Percentiles rank a stretch among this genome's conserved stretches.
Conservation (phyloP, 73 alveolate genomes). For the Blepharisma stoltei region DNA sequence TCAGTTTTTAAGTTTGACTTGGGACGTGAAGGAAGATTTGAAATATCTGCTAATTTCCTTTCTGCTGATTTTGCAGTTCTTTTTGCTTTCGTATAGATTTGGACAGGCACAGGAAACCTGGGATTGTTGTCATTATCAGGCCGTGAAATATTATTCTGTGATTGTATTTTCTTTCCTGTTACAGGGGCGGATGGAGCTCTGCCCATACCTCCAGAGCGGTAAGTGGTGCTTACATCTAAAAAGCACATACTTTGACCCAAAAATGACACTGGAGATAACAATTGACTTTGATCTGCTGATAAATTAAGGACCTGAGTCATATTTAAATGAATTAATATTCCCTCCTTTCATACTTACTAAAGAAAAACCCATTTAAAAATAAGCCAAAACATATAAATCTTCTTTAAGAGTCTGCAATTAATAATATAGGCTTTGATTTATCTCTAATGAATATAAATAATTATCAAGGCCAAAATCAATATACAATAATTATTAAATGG, state of each 20-base stretch:
- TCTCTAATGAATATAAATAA: too few species aligned
- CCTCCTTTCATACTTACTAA: too few species aligned
- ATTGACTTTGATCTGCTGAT: too few species aligned
- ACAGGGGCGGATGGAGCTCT: not conserved
- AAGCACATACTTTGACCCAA: constrained; percentile 1
- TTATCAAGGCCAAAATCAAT: too few species aligned
- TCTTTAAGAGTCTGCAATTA: too few species aligned
- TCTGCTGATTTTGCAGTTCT: not conserved
- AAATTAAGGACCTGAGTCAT: too few species aligned
- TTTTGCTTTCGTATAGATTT: not conserved
- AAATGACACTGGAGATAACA: too few species aligned
- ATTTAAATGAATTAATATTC: too few species aligned
- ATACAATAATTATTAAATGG: too few species aligned
- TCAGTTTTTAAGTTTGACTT: not conserved
- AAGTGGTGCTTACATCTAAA: not conserved
- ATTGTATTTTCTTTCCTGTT: constrained; percentile 6
- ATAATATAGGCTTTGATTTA: too few species aligned
- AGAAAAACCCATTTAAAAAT: too few species aligned
- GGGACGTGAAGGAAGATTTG: not conserved
- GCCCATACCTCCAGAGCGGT: not conserved
- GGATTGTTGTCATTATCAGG: not conserved
- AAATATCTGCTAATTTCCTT: not conserved
- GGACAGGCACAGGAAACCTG: not conserved
- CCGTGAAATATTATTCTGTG: not conserved
- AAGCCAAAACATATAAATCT: too few species aligned